Conservation (phyloP, 1,284 basidiomycete species). For the Pseudomicrostroma phylloplanum region DNA sequence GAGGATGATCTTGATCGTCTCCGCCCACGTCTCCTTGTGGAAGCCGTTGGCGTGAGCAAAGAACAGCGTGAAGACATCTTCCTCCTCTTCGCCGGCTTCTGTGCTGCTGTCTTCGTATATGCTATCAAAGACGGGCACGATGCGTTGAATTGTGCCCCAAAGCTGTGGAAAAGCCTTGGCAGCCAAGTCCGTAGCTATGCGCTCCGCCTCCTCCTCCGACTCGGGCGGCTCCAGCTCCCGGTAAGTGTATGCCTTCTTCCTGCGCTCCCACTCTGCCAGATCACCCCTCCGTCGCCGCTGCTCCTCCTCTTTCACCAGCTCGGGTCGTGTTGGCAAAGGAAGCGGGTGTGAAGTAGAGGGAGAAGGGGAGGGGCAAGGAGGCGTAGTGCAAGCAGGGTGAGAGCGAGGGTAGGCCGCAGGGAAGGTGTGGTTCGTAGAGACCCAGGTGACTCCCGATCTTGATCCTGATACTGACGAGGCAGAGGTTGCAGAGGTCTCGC, state of each 20-base stretch:
- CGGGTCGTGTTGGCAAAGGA: neutral
- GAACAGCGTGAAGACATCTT: constrained; percentile 61
- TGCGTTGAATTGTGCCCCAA: constrained; percentile 15
- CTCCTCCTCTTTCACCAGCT: constrained; percentile 24
- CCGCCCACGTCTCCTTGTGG: constrained; percentile 64
- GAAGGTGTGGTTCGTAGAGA: constrained; percentile 63
- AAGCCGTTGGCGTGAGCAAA: constrained; percentile 74
- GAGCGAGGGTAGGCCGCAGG: constrained; percentile 65
- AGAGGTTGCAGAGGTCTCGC: neutral
- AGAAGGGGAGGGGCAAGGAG: constrained; percentile 22
- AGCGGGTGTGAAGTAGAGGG: constrained; percentile 13
- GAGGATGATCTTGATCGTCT: constrained; percentile 66
- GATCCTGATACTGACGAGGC: neutral
- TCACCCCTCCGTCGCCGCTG: constrained; percentile 21
- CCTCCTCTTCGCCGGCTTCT: constrained; percentile 22
- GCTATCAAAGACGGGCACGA: neutral
- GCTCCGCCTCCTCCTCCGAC: constrained; percentile 12
- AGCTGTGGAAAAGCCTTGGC: constrained; percentile 8
- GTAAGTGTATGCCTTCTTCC: constrained; percentile 15
- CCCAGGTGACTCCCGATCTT: constrained; percentile 41
- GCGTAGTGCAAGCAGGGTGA: constrained; percentile 20
- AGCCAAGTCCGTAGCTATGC: constrained; percentile 6
- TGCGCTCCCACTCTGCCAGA: constrained; percentile 22
- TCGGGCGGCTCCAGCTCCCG: constrained; percentile 21
- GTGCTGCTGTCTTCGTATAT: neutral